Base-by-base conservation (phyloP, 208 protist genomes). In the Trypanosoma caninum region DNA sequence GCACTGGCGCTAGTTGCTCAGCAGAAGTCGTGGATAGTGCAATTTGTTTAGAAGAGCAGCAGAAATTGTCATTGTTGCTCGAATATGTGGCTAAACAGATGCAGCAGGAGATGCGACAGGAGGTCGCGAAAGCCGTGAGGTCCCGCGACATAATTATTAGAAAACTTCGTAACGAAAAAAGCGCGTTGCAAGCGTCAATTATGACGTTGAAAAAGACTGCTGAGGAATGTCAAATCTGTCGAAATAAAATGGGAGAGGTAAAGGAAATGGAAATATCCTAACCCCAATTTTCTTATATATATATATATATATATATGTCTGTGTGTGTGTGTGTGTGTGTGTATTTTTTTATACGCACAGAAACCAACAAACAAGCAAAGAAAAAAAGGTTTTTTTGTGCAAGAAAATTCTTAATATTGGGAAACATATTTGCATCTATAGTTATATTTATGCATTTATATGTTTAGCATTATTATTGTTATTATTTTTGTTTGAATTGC, bases 81-180 rank as follows among this genome's bases (percentile, higher is more conserved):
- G 56, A 58, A 20, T 59, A 64, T 1, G 69, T 80, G 40, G 60
- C 58, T 11, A 58, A 48, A 6, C 46, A 72, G 20, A 65, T 88
- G 28, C 76, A 84, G 57, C n/a, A 33, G 14, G 74, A 89, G 54
- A 44, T 89, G 20, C 59, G 61, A 5, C 18, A 42, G 7, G 59
- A 78, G 28, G 63, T 88, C 18, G 61, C 72, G 61, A 42, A 82
- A n/a, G 65, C 72, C 2, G 55, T 88, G 20, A 45, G 65, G 11
- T 64, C 78, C 52, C 82, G 76, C 22, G 78, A 88, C 23, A 30
- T 45, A 0, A 37, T 69, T 20, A 80, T 89, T 31, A 60, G 51
- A 3, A 50, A 48, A 35, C 78, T 89, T 38, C 57, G 60, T 14
- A 22, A 53, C 10, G 82, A 89, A 55, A 92, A 87, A 30, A 59